Conservation (phyloP, 1,139 yeast species). For the Geotrichum europaeum region DNA sequence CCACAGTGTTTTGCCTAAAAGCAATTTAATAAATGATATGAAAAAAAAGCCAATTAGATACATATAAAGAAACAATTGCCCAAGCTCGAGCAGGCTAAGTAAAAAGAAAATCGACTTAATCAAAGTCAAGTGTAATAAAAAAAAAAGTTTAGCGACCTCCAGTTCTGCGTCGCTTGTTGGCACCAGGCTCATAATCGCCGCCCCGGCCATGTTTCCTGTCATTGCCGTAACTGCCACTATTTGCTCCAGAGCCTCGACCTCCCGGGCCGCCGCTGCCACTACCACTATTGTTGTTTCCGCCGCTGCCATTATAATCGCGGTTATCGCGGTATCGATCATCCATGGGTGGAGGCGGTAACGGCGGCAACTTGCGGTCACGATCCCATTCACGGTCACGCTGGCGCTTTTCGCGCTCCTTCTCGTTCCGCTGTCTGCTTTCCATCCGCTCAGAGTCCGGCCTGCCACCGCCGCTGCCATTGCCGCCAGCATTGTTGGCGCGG, state of each 20-base stretch:
- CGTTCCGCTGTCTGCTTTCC: constrained; percentile 14
- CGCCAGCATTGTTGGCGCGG: constrained; percentile 1
- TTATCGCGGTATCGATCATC: constrained; percentile 12
- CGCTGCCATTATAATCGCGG: neutral
- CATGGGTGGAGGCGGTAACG: neutral
- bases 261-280: constrained; percentile 12
- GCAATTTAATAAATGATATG: neutral
- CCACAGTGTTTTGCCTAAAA: neutral
- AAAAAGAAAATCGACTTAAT: neutral
- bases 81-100: neutral
- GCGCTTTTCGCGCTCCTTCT: constrained; percentile 16
- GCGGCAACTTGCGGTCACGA: constrained; percentile 10
- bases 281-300: constrained; percentile 3
- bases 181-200: constrained; percentile 9
- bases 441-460: constrained; percentile 10
- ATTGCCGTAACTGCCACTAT: constrained; percentile 5
- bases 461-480: constrained; percentile 3
- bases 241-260: constrained; percentile 7
- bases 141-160: constrained; percentile 1
- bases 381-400: constrained; percentile 22
- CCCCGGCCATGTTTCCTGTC: constrained; percentile 8
- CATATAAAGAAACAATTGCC: neutral
- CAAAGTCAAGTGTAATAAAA: neutral
- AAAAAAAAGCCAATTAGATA: neutral
- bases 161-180: constrained; percentile 14